Evolutionary conservation across 192 early-diverging fungal genomes (phyloP).

Genomic region (Rhizophagus prolifer): DNA sequence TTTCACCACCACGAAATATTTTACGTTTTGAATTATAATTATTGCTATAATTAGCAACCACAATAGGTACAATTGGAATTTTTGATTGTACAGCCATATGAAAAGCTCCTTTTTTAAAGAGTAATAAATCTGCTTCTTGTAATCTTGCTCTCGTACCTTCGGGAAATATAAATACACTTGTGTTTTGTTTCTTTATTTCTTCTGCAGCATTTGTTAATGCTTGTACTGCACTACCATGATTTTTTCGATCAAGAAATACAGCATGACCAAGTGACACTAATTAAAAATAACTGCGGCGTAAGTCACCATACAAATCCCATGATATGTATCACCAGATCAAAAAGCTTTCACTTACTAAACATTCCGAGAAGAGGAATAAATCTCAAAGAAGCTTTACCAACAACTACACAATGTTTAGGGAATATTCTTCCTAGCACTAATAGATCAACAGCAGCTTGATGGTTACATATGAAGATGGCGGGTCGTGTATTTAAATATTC

Average conservation of each 20-base stretch:
- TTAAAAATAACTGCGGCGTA: not conserved
- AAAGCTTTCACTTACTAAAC: constrained; percentile 62
- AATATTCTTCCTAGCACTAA: constrained; percentile 65
- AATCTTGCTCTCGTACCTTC: constrained; percentile 86
- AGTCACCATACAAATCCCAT: not conserved
- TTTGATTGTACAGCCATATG: constrained; percentile 84
- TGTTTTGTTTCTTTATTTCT: constrained; percentile 66
- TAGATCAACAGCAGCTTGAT: constrained; percentile 81
- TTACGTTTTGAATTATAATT: constrained; percentile 56
- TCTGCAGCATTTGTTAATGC: constrained; percentile 74
- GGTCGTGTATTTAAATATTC: constrained; percentile 61
- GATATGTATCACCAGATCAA: not conserved
- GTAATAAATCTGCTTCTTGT: constrained; percentile 67
- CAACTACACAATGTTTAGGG: constrained; percentile 62
- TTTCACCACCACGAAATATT: constrained; percentile 50
- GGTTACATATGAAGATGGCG: constrained; percentile 78
- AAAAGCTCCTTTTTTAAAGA: constrained; percentile 98
- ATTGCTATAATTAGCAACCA: constrained; percentile 69
- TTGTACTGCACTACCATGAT: constrained; percentile 74
- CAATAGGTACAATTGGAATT: constrained; percentile 87
- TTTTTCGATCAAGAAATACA: constrained; percentile 84
- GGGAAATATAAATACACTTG: constrained; percentile 83
- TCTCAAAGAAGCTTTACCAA: constrained; percentile 70
- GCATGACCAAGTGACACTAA: constrained; percentile 67
- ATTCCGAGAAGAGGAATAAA: constrained; percentile 73